These are phyloP conservation scores for Blastocystis sp. DNA, from an alignment of 352 stramenopile genomes.

Conservation along the genomic window DNA sequence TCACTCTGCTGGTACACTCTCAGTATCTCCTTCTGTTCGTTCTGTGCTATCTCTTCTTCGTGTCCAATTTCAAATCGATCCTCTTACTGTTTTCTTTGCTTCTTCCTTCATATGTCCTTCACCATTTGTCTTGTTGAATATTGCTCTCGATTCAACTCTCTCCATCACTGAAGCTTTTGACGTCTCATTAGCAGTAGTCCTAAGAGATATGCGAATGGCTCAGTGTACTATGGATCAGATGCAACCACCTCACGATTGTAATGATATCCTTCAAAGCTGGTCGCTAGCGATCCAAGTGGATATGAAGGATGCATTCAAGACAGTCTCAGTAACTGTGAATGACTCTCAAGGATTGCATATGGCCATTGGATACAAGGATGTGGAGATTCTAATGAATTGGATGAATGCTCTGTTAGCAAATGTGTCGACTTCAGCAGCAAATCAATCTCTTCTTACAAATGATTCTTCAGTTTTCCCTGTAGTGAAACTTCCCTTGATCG, in stretches of 20 bases:
- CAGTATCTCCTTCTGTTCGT: neutral
- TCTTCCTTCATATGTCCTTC: neutral
- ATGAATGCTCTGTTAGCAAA: neutral
- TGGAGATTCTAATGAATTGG: neutral
- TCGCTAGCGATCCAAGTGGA: neutral
- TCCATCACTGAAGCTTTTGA: neutral
- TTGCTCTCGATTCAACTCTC: neutral
- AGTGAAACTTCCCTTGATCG: neutral
- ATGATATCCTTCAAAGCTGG: constrained; percentile 51
- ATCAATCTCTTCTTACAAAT: neutral
- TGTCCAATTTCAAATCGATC: neutral
- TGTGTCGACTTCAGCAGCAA: neutral
- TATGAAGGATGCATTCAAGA: neutral
- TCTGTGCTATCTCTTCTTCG: neutral
- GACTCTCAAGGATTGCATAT: neutral
- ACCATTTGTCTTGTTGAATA: neutral
- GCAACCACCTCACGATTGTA: neutral
- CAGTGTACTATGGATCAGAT: neutral
- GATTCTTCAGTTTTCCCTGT: neutral
- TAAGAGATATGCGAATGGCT: neutral
- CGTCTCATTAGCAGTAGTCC: neutral
- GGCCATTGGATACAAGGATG: neutral
- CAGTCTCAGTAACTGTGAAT: neutral
- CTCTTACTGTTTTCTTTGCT: constrained; percentile 14
- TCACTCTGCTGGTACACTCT: neutral